Evolutionary conservation across 768 basidiomycete species (phyloP), one percentile per base, ranked within the genome.

Genomic region (Kwoniella mangroviensis): DNA sequence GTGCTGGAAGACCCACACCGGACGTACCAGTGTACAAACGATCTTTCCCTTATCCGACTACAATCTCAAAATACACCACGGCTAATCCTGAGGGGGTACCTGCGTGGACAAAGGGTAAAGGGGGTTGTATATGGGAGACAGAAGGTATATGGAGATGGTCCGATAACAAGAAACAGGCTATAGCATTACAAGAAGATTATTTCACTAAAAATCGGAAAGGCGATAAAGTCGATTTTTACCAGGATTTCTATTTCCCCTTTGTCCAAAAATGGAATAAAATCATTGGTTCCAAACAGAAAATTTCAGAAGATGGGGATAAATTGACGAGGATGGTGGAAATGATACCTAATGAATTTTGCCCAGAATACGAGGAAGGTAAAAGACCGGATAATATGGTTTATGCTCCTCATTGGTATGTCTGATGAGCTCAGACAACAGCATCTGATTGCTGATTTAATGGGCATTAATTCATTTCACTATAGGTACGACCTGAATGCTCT

Each of bases 101-200:
- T 6, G 71, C 87, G 0, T 95, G 93, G 89, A 92, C 75, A 92
- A 93, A 0, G 92, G 73, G 67, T 9, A 73, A 73, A 63, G 80
- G 71, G 89, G 90, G 15, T 81, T 97, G 94, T 78, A 74, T 94
- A 3, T 96, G 94, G 94, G 90, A 92, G 76, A 87, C 90, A 85
- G 94, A 98, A 73, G 92, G 92, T 19, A 92, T 98, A 4, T 99
- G 97, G 96, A 88, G 89, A 0, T 98, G 91, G 90, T 91, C 93
- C 76, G 83, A 81, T 5, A 84, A 84, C 34, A 90, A 89, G 75
- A 83, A 89, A 15, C 86, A 88, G 70, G 90, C 89, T 0, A 89
- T 95, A 1, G 89, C 92, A 3, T 82, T 98, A 64, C 86, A 91
- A 58, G 92, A 93, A 79, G 91, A 86, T 72, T 98, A 97, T 79